Evolutionary conservation across 306 rosid genomes (phyloP), one percentile per base, ranked within the genome.

Genomic region (Dalbergia cochinchinensis): DNA sequence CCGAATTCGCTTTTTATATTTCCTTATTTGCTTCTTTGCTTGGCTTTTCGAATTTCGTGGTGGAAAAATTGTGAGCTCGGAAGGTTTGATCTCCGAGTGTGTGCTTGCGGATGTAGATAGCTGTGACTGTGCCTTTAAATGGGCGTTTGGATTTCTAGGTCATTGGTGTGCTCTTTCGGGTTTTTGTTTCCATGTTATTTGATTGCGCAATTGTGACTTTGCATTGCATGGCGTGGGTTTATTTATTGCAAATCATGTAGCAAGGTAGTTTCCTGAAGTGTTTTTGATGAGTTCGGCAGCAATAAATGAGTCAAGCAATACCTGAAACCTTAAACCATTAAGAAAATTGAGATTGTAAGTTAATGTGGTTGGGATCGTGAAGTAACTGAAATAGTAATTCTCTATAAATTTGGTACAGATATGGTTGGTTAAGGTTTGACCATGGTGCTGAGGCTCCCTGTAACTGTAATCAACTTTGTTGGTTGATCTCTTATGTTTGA

Each of bases 171-270:
- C 6, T 12, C 63, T 62, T 79, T 3, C 5, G 35, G 5, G 14
- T 47, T 26, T 48, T 45, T 7, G 3, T 10, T 65, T 78, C 71
- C 66, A 16, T 59, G 20, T 48, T 39, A 62, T 69, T 74, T 20
- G 37, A 20, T 50, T 26, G 31, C 47, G 74, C 42, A 65, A 26
- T 74, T 74, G 13, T 72, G 63, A 14, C 35, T 83, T 73, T 85
- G 69, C 83, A 60, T 73, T 85, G 69, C 83, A 60, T 69, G 70
- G 60, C 15, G 60, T 54, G 54, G 2, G 65, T 68, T 71, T 67
- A 1, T 72, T 35, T 71, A 33, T 33, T 22, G 42, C 7, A 48
- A 6, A 33, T 50, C 73, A 14, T 15, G 55, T 42, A 55, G 3
- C 48, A 3, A 69, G 53, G 66, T 62, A 6, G 71, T 64, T 48